These are phyloP conservation scores for Gastrodia elata DNA, from an alignment of 106 monocot genomes.

Conservation along the genomic window DNA sequence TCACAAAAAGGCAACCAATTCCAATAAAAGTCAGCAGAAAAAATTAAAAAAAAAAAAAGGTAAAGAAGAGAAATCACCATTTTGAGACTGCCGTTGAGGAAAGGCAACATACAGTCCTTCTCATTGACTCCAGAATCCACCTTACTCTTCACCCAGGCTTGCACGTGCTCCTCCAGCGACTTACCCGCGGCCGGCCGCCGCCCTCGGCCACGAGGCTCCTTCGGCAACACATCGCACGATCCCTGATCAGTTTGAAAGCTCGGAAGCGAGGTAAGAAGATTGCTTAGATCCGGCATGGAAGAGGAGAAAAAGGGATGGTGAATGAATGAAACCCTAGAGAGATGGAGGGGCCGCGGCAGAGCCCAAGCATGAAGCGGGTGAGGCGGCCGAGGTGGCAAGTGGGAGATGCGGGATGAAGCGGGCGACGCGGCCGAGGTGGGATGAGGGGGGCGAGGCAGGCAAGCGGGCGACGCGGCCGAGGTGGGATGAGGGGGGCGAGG, in stretches of 20 bases:
- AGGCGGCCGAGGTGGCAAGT: too few relatives aligned
- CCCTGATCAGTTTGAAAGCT: background rate
- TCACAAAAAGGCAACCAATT: background rate
- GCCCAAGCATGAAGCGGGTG: too few relatives aligned
- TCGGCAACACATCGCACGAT: conserved; percentile 16
- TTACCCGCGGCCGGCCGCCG: conserved; percentile 18
- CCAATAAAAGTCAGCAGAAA: background rate
- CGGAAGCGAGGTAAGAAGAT: background rate
- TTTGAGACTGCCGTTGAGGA: conserved; percentile 44
- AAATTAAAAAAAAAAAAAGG: background rate
- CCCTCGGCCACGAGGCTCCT: conserved; percentile 7
- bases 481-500: too few relatives aligned
- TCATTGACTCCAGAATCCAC: conserved; percentile 25
- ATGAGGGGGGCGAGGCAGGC: too few relatives aligned
- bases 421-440: too few relatives aligned
- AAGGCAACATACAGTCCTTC: conserved; percentile 52
- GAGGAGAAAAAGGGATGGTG: too few relatives aligned
- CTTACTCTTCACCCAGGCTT: conserved; percentile 53
- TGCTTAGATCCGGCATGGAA: conserved; percentile 19
- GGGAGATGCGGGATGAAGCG: too few relatives aligned
- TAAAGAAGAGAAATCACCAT: conserved; percentile 19
- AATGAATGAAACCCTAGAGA: conserved; percentile 10
- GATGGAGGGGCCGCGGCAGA: too few relatives aligned
- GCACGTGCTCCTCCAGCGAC: conserved; percentile 46
- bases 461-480: too few relatives aligned